These are phyloP conservation scores for Fusarium sp. DNA, from an alignment of 2,329 filamentous ascomycete species.

Conservation along the genomic window DNA sequence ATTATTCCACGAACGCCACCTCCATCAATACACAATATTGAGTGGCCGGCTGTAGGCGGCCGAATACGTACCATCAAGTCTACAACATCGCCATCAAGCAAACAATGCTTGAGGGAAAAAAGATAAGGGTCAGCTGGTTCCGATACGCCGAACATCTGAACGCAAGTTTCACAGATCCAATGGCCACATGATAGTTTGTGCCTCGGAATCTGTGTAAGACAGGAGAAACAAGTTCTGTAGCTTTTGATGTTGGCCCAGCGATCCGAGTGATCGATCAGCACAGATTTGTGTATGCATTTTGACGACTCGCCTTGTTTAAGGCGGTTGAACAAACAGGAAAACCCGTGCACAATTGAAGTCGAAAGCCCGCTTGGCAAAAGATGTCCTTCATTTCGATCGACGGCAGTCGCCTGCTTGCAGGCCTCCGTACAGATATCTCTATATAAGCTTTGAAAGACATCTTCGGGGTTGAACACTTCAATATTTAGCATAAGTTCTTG, in stretches of 20 bases:
- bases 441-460: neutral
- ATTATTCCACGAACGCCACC: slow-evolving; percentile 19
- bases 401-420: neutral
- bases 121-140: neutral
- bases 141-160: neutral
- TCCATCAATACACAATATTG: slow-evolving; percentile 15
- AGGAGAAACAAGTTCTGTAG: neutral
- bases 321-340: neutral
- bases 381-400: neutral
- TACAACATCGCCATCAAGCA: neutral
- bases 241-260: neutral
- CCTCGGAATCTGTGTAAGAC: neutral
- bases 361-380: neutral
- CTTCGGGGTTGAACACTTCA: neutral
- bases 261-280: neutral
- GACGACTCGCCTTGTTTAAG: neutral
- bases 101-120: neutral
- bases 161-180: neutral
- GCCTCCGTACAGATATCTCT: neutral
- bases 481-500: neutral
- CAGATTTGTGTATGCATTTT: neutral
- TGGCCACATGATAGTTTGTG: neutral
- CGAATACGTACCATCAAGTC: slow-evolving; percentile 7
- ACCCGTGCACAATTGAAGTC: neutral
- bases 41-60: slow-evolving; percentile 16